Evolutionary conservation across 306 rosid species (phyloP).

Genomic region (Macrotyloma uniflorum): DNA sequence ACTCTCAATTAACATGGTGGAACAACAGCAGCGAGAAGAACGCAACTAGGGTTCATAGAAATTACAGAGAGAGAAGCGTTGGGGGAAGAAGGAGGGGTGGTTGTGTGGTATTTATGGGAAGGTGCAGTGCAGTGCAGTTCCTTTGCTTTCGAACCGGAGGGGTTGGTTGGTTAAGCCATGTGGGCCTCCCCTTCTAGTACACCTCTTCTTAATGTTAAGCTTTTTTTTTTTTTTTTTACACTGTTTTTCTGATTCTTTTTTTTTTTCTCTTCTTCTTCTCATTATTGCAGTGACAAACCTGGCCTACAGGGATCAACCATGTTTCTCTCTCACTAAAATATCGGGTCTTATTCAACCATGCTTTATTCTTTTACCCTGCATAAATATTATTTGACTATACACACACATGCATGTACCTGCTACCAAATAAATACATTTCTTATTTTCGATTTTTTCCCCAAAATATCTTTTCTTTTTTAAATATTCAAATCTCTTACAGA

Average conservation of each 20-base stretch:
- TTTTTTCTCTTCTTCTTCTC: not conserved
- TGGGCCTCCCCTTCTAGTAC: slow-evolving; percentile 24
- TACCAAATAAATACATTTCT: too few relatives aligned
- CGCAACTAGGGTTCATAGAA: not conserved
- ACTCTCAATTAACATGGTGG: slow-evolving; percentile 49
- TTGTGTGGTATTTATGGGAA: slow-evolving; percentile 72
- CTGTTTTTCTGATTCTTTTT: not conserved
- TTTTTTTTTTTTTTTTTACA: not conserved
- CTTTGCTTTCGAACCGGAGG: too few relatives aligned
- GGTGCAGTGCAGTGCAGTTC: not conserved
- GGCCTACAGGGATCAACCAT: not conserved
- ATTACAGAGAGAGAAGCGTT: not conserved
- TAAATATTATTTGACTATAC: too few relatives aligned
- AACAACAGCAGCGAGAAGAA: too few relatives aligned
- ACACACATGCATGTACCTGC: not conserved
- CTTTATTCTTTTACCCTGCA: not conserved
- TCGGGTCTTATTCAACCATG: not conserved
- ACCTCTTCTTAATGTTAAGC: not conserved
- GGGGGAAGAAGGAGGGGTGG: not conserved
- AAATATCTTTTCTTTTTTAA: too few relatives aligned
- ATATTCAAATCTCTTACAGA: too few relatives aligned
- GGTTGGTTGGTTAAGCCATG: not conserved
- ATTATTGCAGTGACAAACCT: not conserved
- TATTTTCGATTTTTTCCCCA: too few relatives aligned
- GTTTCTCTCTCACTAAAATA: not conserved